Conservation (phyloP, 2,329 filamentous ascomycete genomes). For the Zymoseptoria crescenta region DNA sequence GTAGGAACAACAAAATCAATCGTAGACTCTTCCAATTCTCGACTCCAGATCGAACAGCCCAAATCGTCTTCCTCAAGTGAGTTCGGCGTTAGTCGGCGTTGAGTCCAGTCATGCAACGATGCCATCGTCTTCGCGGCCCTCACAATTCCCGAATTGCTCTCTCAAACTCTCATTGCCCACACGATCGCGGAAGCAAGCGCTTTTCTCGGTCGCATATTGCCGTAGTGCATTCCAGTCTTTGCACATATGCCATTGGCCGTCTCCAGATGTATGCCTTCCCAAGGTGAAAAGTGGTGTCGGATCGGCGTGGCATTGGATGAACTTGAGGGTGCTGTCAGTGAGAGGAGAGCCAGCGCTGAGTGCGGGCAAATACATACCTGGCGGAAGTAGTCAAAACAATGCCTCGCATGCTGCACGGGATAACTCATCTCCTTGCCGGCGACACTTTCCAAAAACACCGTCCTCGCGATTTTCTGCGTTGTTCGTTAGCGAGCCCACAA, state of each 20-base stretch:
- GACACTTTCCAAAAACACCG: slow-evolving; percentile 5
- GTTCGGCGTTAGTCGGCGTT: background rate
- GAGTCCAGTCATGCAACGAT: background rate
- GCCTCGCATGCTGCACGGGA: slow-evolving; percentile 4
- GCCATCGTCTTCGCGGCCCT: background rate
- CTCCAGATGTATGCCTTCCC: slow-evolving; percentile 6
- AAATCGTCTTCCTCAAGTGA: background rate
- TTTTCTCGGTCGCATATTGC: slow-evolving; percentile 11
- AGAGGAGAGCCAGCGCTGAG: background rate
- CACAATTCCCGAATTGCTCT: slow-evolving; percentile 2
- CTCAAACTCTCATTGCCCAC: slow-evolving; percentile 1
- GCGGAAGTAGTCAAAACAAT: background rate
- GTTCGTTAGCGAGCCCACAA: background rate
- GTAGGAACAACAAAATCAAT: background rate
- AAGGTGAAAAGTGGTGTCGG: slow-evolving; percentile 9
- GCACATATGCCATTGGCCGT: slow-evolving; percentile 4
- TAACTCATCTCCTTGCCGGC: slow-evolving; percentile 2
- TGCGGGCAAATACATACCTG: background rate
- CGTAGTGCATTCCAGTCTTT: slow-evolving; percentile 11
- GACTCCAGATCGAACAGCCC: background rate
- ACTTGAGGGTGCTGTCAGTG: background rate
- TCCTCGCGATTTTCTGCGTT: slow-evolving; percentile 1
- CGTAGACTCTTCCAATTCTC: background rate
- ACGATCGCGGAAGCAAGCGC: slow-evolving; percentile 4
- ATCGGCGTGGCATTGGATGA: slow-evolving; percentile 13